Conservation (phyloP, 768 basidiomycete species). For the Daedalea quercina region DNA sequence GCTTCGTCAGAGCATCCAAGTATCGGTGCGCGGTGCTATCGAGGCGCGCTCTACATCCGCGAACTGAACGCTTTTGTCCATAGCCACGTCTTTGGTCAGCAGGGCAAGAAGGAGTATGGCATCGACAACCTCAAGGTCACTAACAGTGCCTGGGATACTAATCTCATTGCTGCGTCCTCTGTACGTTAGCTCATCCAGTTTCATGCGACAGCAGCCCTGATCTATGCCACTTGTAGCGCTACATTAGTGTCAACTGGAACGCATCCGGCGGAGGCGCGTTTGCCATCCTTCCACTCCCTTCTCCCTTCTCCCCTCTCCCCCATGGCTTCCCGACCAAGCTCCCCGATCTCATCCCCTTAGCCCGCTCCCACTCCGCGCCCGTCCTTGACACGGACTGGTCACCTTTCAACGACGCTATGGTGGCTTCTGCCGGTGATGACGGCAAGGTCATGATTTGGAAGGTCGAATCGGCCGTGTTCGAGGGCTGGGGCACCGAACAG, state of each 20-base stretch:
- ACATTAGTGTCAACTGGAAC: slow-evolving; percentile 93
- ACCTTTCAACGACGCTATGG: slow-evolving; percentile 85
- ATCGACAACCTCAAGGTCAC: slow-evolving; percentile 83
- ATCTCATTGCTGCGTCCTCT: slow-evolving; percentile 78
- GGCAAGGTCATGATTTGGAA: slow-evolving; percentile 92
- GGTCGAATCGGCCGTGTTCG: slow-evolving; percentile 59
- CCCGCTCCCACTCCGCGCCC: slow-evolving; percentile 76
- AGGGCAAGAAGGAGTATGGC: slow-evolving; percentile 77
- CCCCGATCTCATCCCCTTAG: slow-evolving; percentile 89
- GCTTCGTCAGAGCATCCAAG: slow-evolving; percentile 18
- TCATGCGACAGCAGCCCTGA: slow-evolving; percentile 5
- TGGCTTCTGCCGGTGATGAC: slow-evolving; percentile 92
- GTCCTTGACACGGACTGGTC: slow-evolving; percentile 97
- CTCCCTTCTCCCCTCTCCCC: slow-evolving; percentile 50
- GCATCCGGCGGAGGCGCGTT: slow-evolving; percentile 91
- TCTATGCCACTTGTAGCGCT: slow-evolving; percentile 27
- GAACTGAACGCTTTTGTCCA: not conserved
- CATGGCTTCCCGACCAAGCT: slow-evolving; percentile 65
- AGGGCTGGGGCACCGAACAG: slow-evolving; percentile 77
- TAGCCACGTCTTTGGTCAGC: slow-evolving; percentile 90
- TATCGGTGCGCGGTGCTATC: slow-evolving; percentile 13
- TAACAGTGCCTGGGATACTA: slow-evolving; percentile 94
- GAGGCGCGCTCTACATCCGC: not conserved
- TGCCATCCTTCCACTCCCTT: slow-evolving; percentile 84
- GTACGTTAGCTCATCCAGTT: slow-evolving; percentile 38